Base-by-base conservation (phyloP, 169 alveolate species). In the Babesia ovis region DNA sequence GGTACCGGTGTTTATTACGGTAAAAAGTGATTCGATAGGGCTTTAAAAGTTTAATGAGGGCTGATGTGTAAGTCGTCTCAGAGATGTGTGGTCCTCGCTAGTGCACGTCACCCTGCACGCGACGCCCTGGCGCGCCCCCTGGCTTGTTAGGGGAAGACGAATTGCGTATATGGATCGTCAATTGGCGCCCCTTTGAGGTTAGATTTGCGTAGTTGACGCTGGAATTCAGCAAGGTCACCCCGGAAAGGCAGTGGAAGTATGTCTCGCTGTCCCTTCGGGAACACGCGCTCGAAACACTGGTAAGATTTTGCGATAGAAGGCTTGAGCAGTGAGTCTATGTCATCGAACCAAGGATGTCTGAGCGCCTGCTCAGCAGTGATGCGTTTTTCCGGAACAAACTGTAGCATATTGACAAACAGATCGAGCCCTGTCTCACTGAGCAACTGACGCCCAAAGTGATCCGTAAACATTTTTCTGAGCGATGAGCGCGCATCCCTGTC, bases 321-420 rank as follows among this genome's bases (percentile, higher is more conserved):
- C 73, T 53, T 58, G 43, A 81, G 68, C 41, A 71, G 62, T n/a
- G 37, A 23, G 29, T 75, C 76, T n/a, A 89, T 84, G 62, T 91
- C 91, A 39, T 80, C 73, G 55, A 93, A 93, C 90, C 95, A 92
- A 20, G 86, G 83, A 76, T 92, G 96, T 25, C 76, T 70, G 18
- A 92, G 64, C 29, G 93, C 93, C 57, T 91, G 92, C 53, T 83
- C 72, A 25, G 95, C 94, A 31, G 95, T 91, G 1, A 93, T 89
- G 66, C 97, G 84, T 58, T 84, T 77, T 22, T 72, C 71, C 25
- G 94, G 95, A 64, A 86, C 83, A 62, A 77, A 89, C 39, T 85
- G 85, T 32, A 93, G 87, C 85, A 93, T 90, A 55, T 84, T 85
- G 32, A 84, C 89, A 25, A 93, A 50, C 53, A 93, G 70, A 53